Evolutionary conservation across 768 basidiomycete genomes (phyloP).

Genomic region (Tricholoma hemisulphureum): DNA sequence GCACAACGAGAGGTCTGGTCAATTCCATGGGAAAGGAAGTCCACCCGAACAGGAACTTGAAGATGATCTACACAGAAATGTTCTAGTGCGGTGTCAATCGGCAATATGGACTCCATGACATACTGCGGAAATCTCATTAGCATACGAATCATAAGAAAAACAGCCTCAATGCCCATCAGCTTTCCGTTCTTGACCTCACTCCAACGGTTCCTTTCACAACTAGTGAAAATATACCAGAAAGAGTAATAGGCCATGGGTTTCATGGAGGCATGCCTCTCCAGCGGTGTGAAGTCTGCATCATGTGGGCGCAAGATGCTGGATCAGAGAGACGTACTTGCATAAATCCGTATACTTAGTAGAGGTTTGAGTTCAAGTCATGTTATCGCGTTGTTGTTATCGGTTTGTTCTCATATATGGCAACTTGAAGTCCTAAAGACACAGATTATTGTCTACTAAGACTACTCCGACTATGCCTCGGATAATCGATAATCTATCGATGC

Average conservation of each 20-base stretch:
- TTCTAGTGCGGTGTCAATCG: neutral
- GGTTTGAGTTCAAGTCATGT: too few species aligned
- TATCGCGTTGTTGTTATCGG: too few species aligned
- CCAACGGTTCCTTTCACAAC: slow-evolving; percentile 42
- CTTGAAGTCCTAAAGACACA: too few species aligned
- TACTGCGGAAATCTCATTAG: neutral
- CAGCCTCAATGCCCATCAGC: slow-evolving; percentile 40
- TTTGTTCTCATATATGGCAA: too few species aligned
- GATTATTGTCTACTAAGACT: too few species aligned
- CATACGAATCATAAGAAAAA: neutral
- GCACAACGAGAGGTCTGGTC: neutral
- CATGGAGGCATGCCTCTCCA: slow-evolving; percentile 41
- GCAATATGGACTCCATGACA: neutral
- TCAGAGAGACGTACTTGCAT: neutral
- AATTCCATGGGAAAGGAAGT: neutral
- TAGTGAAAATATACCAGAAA: slow-evolving; percentile 42
- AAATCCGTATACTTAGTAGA: too few species aligned
- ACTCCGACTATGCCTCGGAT: too few species aligned
- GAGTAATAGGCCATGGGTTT: slow-evolving; percentile 34
- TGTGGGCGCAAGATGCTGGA: slow-evolving; percentile 18
- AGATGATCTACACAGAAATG: neutral
- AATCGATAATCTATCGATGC: too few species aligned
- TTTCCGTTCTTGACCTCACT: slow-evolving; percentile 57
- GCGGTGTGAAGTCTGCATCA: slow-evolving; percentile 40
- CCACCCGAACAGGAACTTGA: neutral